Percentiles rank a stretch among this genome's conserved stretches.
Evolutionary conservation across 2,329 filamentous ascomycete genomes (phyloP).

Genomic region (Xylariales sp.): DNA sequence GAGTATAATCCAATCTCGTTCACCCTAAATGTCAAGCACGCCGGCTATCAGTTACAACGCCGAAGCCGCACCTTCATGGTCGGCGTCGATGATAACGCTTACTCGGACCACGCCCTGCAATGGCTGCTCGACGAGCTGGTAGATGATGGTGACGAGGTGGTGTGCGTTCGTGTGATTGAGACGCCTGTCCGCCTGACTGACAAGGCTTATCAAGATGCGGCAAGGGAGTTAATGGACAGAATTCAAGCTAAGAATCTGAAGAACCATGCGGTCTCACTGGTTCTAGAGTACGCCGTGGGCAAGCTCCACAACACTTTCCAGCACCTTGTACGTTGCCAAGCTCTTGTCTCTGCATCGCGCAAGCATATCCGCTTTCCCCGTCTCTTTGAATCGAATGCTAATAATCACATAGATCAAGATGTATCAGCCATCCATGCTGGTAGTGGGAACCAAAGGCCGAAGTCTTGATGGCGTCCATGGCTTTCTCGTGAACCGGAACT

Average conservation of each 20-base stretch:
- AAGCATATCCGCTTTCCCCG: neutral
- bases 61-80: slow-evolving; percentile 86
- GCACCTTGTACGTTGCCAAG: slow-evolving; percentile 60
- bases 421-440: slow-evolving; percentile 85
- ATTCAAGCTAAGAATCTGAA: slow-evolving; percentile 75
- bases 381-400: neutral
- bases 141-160: slow-evolving; percentile 89
- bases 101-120: slow-evolving; percentile 87
- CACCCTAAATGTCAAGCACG: slow-evolving; percentile 80
- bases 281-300: slow-evolving; percentile 83
- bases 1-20: slow-evolving; percentile 63
- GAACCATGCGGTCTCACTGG: slow-evolving; percentile 78
- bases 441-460: slow-evolving; percentile 83
- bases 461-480: slow-evolving; percentile 84
- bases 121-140: slow-evolving; percentile 91
- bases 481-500: slow-evolving; percentile 71
- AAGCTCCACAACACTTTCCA: slow-evolving; percentile 90
- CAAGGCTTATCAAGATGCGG: slow-evolving; percentile 71
- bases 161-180: slow-evolving; percentile 84
- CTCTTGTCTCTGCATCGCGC: no score
- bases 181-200: slow-evolving; percentile 69
- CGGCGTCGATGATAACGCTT: slow-evolving; percentile 85
- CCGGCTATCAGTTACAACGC: slow-evolving; percentile 76
- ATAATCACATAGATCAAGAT: slow-evolving; percentile 67
- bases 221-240: slow-evolving; percentile 66